Conservation (phyloP, 768 basidiomycete species). For the Tremella fuciformis region DNA sequence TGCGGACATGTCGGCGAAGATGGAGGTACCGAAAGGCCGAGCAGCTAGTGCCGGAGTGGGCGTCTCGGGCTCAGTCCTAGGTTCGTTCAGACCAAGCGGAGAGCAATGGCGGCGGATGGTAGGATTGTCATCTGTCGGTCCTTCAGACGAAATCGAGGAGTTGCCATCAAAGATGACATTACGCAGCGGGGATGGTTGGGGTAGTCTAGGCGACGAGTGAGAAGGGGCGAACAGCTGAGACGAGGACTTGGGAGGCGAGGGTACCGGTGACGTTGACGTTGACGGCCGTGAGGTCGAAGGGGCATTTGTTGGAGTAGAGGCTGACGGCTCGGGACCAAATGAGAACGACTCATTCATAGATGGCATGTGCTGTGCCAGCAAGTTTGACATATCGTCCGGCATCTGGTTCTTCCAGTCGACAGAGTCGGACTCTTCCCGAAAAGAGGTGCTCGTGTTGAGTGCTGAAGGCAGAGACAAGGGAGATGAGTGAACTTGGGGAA, state of each 20-base stretch:
- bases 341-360: slow-evolving; percentile 1
- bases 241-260: not conserved
- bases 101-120: slow-evolving; percentile 31
- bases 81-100: slow-evolving; percentile 14
- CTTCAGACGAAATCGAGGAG: slow-evolving; percentile 8
- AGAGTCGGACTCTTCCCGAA: not conserved
- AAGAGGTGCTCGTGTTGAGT: slow-evolving; percentile 5
- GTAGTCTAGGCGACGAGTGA: too few relatives aligned
- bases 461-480: slow-evolving; percentile 29
- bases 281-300: slow-evolving; percentile 14
- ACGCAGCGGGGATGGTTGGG: not conserved
- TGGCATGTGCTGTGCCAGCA: slow-evolving; percentile 29
- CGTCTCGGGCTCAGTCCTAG: slow-evolving; percentile 1
- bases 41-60: slow-evolving; percentile 9
- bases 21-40: slow-evolving; percentile 26
- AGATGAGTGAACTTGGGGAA: slow-evolving; percentile 31
- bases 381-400: slow-evolving; percentile 43
- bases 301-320: slow-evolving; percentile 1
- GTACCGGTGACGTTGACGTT: slow-evolving; percentile 3
- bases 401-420: slow-evolving; percentile 10
- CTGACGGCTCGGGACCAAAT: not conserved
- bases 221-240: not conserved
- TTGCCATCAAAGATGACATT: not conserved
- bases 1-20: slow-evolving; percentile 48
- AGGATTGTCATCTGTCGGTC: slow-evolving; percentile 25